These are phyloP conservation scores for Phoma sp. DNA, from an alignment of 2,329 filamentous ascomycete species.

Conservation along the genomic window DNA sequence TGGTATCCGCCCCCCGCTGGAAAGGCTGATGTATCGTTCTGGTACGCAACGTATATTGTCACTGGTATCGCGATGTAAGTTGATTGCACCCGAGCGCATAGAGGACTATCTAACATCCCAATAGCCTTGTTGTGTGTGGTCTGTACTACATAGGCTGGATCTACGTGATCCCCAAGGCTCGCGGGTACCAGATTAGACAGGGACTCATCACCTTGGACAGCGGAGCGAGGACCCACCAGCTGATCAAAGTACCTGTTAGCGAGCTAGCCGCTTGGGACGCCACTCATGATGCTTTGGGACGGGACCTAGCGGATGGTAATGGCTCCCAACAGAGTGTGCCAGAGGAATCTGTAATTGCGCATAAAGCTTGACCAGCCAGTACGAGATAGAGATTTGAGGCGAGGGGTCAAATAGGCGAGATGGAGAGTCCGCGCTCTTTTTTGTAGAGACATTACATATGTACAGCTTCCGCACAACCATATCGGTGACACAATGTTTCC, in stretches of 20 bases:
- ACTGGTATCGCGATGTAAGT: conserved; percentile 69
- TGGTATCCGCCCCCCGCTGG: conserved; percentile 72
- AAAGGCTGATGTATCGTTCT: conserved; percentile 72
- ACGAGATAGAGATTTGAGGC: not conserved
- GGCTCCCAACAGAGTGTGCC: not conserved
- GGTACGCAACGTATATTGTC: conserved; percentile 72
- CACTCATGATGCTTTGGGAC: conserved; percentile 58
- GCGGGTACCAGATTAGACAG: conserved; percentile 63
- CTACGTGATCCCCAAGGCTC: conserved; percentile 59
- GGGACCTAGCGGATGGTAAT: not conserved
- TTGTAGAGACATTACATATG: no score
- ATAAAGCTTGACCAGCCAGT: not conserved
- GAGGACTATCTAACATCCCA: not conserved
- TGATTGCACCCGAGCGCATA: not conserved
- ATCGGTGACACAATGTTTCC: no score
- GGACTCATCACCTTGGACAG: conserved; percentile 61
- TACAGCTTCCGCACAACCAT: no score
- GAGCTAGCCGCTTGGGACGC: conserved; percentile 65
- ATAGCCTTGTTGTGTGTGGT: conserved; percentile 59
- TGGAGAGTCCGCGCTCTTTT: no score
- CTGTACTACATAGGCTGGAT: conserved; percentile 68
- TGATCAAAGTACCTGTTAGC: conserved; percentile 61
- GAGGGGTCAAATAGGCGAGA: no score
- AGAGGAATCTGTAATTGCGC: not conserved
- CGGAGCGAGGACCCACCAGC: conserved; percentile 55